Percentiles rank a stretch among this genome's conserved stretches.
Evolutionary conservation across 192 early-diverging fungal genomes (phyloP).

Genomic region (Diversispora eburnea): DNA sequence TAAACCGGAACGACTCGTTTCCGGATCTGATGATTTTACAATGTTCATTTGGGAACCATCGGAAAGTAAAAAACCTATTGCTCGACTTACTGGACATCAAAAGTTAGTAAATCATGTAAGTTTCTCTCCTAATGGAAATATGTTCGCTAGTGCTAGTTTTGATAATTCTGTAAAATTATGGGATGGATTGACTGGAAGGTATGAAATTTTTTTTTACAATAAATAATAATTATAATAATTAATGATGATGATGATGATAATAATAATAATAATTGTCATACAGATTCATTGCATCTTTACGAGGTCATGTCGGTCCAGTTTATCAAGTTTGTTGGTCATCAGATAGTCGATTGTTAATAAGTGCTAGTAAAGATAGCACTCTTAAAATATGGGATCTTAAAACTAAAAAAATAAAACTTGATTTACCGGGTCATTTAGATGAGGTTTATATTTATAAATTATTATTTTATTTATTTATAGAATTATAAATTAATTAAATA

Average conservation of each 20-base stretch:
- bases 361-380: conserved; percentile 87
- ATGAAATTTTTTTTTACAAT: conserved; percentile 25
- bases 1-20: conserved; percentile 78
- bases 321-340: conserved; percentile 96
- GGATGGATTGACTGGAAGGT: conserved; percentile 84
- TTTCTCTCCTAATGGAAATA: conserved; percentile 89
- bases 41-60: conserved; percentile 94
- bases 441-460: conserved; percentile 48
- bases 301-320: conserved; percentile 94
- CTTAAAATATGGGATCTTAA: conserved; percentile 93
- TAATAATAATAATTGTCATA: too few species aligned
- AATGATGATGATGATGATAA: conserved; percentile 24
- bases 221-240: neutral
- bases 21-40: conserved; percentile 96
- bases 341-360: conserved; percentile 89
- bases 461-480: neutral
- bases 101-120: conserved; percentile 91
- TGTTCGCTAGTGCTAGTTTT: conserved; percentile 89
- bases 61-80: conserved; percentile 73
- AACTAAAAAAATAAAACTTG: conserved; percentile 85
- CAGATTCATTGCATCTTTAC: conserved; percentile 80
- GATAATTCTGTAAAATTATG: conserved; percentile 98
- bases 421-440: conserved; percentile 94
- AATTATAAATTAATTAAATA: neutral
- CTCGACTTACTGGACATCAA: conserved; percentile 89